Percentiles rank a stretch among this genome's conserved stretches.
phyloP scores from a whole-genome alignment of 1,139 yeast species.

The Hyphopichia khmerensis region DNA sequence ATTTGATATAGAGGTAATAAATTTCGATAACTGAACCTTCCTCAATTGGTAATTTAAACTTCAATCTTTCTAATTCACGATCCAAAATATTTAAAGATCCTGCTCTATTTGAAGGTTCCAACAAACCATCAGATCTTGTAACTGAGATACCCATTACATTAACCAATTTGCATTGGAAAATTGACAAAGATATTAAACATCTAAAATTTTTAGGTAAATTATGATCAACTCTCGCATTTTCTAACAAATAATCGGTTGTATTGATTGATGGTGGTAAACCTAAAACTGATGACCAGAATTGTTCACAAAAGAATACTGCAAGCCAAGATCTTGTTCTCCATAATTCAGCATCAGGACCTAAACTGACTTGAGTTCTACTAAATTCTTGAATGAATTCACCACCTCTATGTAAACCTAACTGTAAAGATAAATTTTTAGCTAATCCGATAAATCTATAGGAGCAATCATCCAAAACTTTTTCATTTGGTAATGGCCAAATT shows the following conservation, averaged over 20 bases:
- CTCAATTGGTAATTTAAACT: slow-evolving; percentile 59
- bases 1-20: slow-evolving; percentile 72
- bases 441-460: slow-evolving; percentile 85
- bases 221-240: slow-evolving; percentile 70
- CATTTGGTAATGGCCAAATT: slow-evolving; percentile 92
- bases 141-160: slow-evolving; percentile 87
- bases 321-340: slow-evolving; percentile 96
- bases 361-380: slow-evolving; percentile 81
- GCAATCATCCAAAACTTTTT: slow-evolving; percentile 88
- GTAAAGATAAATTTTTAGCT: slow-evolving; percentile 82
- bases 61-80: slow-evolving; percentile 72
- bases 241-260: slow-evolving; percentile 80
- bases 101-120: slow-evolving; percentile 82
- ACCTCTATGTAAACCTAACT: slow-evolving; percentile 91
- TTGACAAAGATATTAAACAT: slow-evolving; percentile 69
- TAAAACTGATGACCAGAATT: slow-evolving; percentile 84
- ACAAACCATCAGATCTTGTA: slow-evolving; percentile 85
- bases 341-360: slow-evolving; percentile 84
- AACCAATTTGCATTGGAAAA: slow-evolving; percentile 81
- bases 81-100: slow-evolving; percentile 75
- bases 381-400: slow-evolving; percentile 85
- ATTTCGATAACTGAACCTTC: slow-evolving; percentile 72
- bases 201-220: slow-evolving; percentile 70
- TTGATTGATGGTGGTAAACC: slow-evolving; percentile 84
- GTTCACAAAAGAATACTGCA: slow-evolving; percentile 83